phyloP scores from a whole-genome alignment of 1,139 yeast genomes.

The Scheffersomyces titani region DNA sequence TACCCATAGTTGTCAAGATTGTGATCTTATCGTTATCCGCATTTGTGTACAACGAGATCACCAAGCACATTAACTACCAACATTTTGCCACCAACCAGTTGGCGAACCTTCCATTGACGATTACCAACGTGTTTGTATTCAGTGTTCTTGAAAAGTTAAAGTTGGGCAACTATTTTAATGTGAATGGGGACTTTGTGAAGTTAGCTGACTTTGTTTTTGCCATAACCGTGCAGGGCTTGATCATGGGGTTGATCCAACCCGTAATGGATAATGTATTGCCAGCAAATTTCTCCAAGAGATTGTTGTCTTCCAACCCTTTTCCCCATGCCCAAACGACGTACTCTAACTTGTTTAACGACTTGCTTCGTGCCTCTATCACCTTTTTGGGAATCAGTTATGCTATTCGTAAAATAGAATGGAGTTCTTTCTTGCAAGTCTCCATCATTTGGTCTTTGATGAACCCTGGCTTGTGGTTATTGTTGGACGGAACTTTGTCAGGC shows the following conservation, averaged over 20 bases:
- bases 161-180: conserved; percentile 12
- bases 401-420: conserved; percentile 78
- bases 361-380: conserved; percentile 65
- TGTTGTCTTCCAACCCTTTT: conserved; percentile 23
- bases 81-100: conserved; percentile 24
- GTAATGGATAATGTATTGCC: conserved; percentile 54
- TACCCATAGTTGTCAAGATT: conserved; percentile 23
- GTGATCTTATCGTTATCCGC: conserved; percentile 46
- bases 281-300: conserved; percentile 22
- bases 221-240: conserved; percentile 52
- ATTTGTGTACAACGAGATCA: conserved; percentile 50
- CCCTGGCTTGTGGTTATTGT: conserved; percentile 76
- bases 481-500: conserved; percentile 76
- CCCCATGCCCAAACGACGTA: conserved; percentile 25
- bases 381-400: conserved; percentile 85
- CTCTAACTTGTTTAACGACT: conserved; percentile 37
- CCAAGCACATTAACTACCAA: conserved; percentile 51
- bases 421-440: conserved; percentile 72
- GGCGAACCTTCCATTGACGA: conserved; percentile 27
- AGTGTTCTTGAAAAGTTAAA: conserved; percentile 32
- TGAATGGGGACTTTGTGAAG: conserved; percentile 6
- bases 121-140: conserved; percentile 35
- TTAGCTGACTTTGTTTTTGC: conserved; percentile 27
- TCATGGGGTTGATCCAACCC: conserved; percentile 67
- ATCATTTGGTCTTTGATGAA: conserved; percentile 74